These are phyloP conservation scores for Chaetomiaceae sp. DNA, from an alignment of 2,329 filamentous ascomycete species.

Conservation along the genomic window DNA sequence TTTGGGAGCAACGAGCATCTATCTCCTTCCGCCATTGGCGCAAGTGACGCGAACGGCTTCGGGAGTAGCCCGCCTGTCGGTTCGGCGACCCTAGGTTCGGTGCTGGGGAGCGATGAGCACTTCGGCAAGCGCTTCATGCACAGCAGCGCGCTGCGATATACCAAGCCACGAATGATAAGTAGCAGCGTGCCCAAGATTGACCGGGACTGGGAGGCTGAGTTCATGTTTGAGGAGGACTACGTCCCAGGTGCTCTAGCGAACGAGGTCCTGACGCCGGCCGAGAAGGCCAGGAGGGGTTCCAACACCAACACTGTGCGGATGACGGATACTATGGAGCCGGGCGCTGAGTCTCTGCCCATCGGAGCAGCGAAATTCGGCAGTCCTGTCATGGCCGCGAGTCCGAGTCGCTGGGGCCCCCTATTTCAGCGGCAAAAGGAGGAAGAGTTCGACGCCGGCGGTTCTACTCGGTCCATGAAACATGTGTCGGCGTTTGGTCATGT, in stretches of 20 bases:
- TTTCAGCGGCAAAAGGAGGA: conserved; percentile 59
- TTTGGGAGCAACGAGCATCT: conserved; percentile 65
- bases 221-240: conserved; percentile 85
- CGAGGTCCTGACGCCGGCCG: conserved; percentile 62
- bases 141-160: conserved; percentile 53
- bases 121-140: conserved; percentile 68
- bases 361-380: conserved; percentile 58
- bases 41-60: conserved; percentile 38
- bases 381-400: conserved; percentile 52
- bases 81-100: conserved; percentile 42
- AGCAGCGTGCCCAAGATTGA: conserved; percentile 63
- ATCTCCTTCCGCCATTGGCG: conserved; percentile 26
- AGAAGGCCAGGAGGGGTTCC: conserved; percentile 62
- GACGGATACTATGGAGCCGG: conserved; percentile 36
- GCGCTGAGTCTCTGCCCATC: conserved; percentile 42
- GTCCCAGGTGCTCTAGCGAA: conserved; percentile 66
- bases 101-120: conserved; percentile 56
- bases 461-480: conserved; percentile 36
- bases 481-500: conserved; percentile 62
- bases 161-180: conserved; percentile 65
- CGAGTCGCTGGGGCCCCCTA: conserved; percentile 57
- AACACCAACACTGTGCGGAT: conserved; percentile 38
- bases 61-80: conserved; percentile 46
- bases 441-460: conserved; percentile 34
- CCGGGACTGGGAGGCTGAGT: conserved; percentile 61